Conservation (phyloP, 2,329 filamentous ascomycete genomes). For the Trichoderma brevicompactum region DNA sequence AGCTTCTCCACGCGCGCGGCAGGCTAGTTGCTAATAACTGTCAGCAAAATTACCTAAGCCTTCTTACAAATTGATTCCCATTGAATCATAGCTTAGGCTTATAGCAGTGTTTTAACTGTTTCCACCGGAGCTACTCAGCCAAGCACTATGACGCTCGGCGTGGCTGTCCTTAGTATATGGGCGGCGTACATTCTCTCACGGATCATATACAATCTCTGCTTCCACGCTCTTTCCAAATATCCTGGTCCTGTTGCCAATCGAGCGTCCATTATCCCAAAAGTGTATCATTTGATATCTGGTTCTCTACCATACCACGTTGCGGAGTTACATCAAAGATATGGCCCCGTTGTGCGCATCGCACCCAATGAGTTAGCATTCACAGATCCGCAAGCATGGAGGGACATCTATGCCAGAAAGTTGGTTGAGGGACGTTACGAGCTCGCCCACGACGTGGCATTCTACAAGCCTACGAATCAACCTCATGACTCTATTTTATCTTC, state of each 20-base stretch:
- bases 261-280: neutral
- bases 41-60: too few relatives aligned
- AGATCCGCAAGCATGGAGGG: constrained; percentile 44
- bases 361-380: constrained; percentile 54
- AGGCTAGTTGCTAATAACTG: too few relatives aligned
- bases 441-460: constrained; percentile 4
- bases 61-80: too few relatives aligned
- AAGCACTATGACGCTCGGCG: too few relatives aligned
- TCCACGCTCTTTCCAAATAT: constrained; percentile 42
- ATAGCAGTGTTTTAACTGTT: too few relatives aligned
- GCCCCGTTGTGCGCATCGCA: constrained; percentile 51
- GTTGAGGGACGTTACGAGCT: constrained; percentile 6
- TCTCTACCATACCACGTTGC: constrained; percentile 38
- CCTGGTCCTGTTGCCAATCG: constrained; percentile 37
- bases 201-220: constrained; percentile 39
- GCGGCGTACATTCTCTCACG: too few relatives aligned
- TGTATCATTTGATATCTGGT: constrained; percentile 30
- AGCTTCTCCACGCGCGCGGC: too few relatives aligned
- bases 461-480: neutral
- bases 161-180: too few relatives aligned
- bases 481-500: constrained; percentile 27
- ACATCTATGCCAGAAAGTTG: constrained; percentile 41
- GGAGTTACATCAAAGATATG: constrained; percentile 47
- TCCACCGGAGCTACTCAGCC: too few relatives aligned
- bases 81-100: too few relatives aligned